A percentile compares a stretch with the other conserved stretches of the same genome.
Conservation (phyloP, 257 asterid genomes). For the Capsicum rhomboideum region DNA sequence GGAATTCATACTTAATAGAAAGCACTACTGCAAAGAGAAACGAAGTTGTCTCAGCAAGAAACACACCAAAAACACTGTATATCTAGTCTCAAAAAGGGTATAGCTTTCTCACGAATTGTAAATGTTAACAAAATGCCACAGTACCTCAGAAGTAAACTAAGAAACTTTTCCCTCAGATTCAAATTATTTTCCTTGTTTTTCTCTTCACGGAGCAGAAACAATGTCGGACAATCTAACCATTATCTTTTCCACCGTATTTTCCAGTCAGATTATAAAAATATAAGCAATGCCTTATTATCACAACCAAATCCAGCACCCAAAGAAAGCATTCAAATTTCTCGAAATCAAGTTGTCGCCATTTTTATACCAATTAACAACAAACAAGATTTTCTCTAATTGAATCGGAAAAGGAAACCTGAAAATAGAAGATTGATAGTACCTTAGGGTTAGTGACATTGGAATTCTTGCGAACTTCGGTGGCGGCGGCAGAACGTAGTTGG, state of each 20-base stretch:
- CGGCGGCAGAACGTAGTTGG: slow-evolving; percentile 61
- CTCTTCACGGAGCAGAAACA: background rate
- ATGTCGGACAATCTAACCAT: background rate
- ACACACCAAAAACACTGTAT: background rate
- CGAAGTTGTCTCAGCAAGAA: background rate
- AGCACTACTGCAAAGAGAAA: background rate
- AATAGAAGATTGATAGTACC: slow-evolving; percentile 26
- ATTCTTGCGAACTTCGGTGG: slow-evolving; percentile 68
- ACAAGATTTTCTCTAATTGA: background rate
- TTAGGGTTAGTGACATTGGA: slow-evolving; percentile 61
- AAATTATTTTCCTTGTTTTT: background rate
- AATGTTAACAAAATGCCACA: background rate
- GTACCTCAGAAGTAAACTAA: background rate
- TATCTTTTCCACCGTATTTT: background rate
- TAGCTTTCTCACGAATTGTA: background rate
- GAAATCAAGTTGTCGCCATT: no score
- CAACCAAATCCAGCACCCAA: no score
- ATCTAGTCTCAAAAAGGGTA: background rate
- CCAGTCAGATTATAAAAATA: background rate
- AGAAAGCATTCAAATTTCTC: background rate
- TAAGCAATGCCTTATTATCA: background rate
- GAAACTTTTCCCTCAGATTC: background rate
- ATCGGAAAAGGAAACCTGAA: background rate
- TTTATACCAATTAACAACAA: background rate
- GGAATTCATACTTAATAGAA: background rate